Conservation (phyloP, 1,284 basidiomycete genomes). For the Sanghuangporus sanghuang region DNA sequence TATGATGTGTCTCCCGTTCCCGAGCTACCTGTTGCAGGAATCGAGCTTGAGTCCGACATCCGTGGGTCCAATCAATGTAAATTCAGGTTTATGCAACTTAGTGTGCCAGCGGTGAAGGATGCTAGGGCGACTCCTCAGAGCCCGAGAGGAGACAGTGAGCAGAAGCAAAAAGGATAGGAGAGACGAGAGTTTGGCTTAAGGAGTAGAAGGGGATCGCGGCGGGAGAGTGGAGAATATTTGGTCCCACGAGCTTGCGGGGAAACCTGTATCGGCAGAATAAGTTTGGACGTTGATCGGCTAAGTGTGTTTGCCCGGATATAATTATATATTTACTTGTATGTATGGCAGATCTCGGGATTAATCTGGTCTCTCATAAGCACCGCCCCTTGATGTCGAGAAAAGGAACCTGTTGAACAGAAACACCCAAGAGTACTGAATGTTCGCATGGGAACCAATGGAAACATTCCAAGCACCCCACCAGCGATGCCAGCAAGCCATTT, state of each 20-base stretch:
- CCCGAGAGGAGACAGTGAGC: not conserved
- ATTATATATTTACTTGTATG: not conserved
- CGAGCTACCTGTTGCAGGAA: not conserved
- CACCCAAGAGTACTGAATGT: not conserved
- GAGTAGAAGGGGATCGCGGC: not conserved
- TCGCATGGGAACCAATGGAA: not conserved
- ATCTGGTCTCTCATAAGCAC: not conserved
- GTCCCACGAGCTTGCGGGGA: not conserved
- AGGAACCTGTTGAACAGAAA: not conserved
- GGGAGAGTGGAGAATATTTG: not conserved
- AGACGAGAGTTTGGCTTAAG: not conserved
- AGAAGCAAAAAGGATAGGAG: not conserved
- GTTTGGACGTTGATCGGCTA: not conserved
- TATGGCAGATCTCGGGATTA: not conserved
- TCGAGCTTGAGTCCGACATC: not conserved
- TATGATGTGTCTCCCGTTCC: conserved; percentile 22
- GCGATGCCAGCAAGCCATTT: not conserved
- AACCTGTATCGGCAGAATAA: not conserved
- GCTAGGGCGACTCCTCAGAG: not conserved
- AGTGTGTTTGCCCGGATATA: not conserved
- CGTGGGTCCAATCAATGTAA: not conserved
- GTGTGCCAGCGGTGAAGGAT: no score
- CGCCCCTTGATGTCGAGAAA: not conserved
- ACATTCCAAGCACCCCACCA: no score
- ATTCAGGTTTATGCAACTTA: not conserved